Percentiles rank a stretch among this genome's conserved stretches.
Conservation (phyloP, 2,329 filamentous ascomycete genomes). For the Coniochaeta sp. region DNA sequence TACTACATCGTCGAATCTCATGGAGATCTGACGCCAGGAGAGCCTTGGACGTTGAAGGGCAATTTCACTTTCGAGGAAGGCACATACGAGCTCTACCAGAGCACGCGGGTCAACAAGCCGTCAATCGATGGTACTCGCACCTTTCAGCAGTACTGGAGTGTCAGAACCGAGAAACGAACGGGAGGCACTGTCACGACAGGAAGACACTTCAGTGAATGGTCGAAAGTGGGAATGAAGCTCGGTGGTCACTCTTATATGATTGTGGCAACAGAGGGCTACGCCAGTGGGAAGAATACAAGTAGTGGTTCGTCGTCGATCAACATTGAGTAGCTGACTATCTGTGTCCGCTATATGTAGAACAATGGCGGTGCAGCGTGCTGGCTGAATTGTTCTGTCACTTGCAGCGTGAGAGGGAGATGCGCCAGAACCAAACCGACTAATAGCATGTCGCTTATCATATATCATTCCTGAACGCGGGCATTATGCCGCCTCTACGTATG, state of each 20-base stretch:
- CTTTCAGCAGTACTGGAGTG: slow-evolving; percentile 45
- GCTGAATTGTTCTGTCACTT: no score
- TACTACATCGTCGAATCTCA: slow-evolving; percentile 51
- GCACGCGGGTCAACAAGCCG: slow-evolving; percentile 40
- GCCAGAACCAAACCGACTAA: no score
- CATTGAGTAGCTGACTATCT: background rate
- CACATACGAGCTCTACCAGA: slow-evolving; percentile 43
- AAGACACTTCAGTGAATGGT: slow-evolving; percentile 48
- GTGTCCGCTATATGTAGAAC: no score
- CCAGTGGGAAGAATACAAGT: slow-evolving; percentile 27
- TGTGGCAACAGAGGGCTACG: slow-evolving; percentile 40
- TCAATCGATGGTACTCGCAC: slow-evolving; percentile 46
- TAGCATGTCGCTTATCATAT: no score
- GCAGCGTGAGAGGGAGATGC: no score
- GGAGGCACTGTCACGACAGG: slow-evolving; percentile 43
- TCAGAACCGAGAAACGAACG: slow-evolving; percentile 38
- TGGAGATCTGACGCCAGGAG: slow-evolving; percentile 39
- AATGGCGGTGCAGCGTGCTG: no score
- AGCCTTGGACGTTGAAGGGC: slow-evolving; percentile 38
- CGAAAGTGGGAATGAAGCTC: slow-evolving; percentile 35
- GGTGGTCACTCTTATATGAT: slow-evolving; percentile 47
- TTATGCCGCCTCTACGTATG: no score
- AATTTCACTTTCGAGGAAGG: slow-evolving; percentile 42
- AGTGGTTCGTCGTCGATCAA: slow-evolving; percentile 17
- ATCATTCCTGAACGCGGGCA: no score